Base-by-base conservation (phyloP, 2,329 filamentous ascomycete species). In the Lithohypha guttulata region DNA sequence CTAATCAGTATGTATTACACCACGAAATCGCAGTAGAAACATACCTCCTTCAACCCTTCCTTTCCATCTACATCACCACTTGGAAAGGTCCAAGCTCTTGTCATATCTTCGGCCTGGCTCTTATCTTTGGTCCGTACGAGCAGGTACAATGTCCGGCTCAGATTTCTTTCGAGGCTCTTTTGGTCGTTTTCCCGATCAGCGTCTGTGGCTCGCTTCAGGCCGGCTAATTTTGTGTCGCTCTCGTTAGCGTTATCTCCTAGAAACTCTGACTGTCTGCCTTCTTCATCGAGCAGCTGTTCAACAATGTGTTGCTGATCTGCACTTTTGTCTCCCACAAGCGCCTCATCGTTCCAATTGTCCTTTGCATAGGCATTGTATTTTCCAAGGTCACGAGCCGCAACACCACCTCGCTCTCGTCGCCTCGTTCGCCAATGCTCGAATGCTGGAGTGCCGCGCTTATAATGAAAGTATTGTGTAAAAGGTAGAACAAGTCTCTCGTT, bases 401-500 rank as follows among this genome's bases (percentile, higher is more conserved):
- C 81, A 53, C 78, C 73, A 42, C 69, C 60, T 37, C 89, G 80
- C 58, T 84, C 80, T 51, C 71, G 70, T 47, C 84, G 73, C 64
- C 93, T 93, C 57, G 84, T 73, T 60, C 87, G 84, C 84, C 86
- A 96, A 65, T 95, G 87, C 35, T 85, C 69, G 50, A 87, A 83
- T 6, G 77, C 71, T 1, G 86, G 80, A 8, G 87, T 93, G 56
- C 84, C 84, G 51, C 79, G 79, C 69, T 93, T 93, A 74, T 87
- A 93, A 72, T 93, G 98, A 65, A 96, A 91, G 59, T 83, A 83
- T 50, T 83, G 77, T 41, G 82, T 82, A 61, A 96, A 98, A 2
- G 87, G 84, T 3, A 91, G 73, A 14, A 80, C 78, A 37, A 94
- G 72, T 29, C 91, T 83, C 69, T 98, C 91, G 62, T 96, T 94